phyloP scores from a whole-genome alignment of 495 filamentous ascomycete species.

The Tuber calosporum region DNA sequence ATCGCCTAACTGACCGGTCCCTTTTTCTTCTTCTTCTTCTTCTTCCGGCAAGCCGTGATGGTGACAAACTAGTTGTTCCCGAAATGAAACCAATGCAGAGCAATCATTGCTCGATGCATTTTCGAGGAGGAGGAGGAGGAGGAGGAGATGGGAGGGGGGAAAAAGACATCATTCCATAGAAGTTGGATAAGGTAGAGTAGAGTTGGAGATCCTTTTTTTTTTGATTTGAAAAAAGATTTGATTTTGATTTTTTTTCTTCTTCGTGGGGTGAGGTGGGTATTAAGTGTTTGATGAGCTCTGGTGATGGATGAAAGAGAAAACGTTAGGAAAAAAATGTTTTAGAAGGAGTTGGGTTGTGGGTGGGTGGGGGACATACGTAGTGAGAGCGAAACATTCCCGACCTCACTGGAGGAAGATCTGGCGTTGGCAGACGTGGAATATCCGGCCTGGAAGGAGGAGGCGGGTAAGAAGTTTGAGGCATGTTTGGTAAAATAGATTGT shows the following conservation, averaged over 20 bases:
- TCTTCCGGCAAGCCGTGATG: neutral
- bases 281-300: neutral
- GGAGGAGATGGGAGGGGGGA: too few species aligned
- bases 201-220: neutral
- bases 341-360: neutral
- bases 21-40: too few species aligned
- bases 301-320: neutral
- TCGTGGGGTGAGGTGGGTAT: neutral
- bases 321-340: neutral
- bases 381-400: constrained; percentile 27
- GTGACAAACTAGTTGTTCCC: constrained; percentile 2
- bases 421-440: constrained; percentile 27
- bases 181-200: neutral
- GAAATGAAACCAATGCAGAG: neutral
- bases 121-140: neutral
- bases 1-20: neutral
- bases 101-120: constrained; percentile 2
- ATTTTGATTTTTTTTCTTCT: neutral
- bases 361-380: constrained; percentile 12
- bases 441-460: constrained; percentile 19
- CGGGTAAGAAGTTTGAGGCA: constrained; percentile 20
- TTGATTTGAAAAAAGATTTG: neutral
- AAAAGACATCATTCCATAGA: constrained; percentile 1
- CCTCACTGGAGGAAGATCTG: constrained; percentile 25
- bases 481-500: constrained; percentile 1